Conservation (phyloP, 768 basidiomycete genomes). For the Xanthoconium purpureum region DNA sequence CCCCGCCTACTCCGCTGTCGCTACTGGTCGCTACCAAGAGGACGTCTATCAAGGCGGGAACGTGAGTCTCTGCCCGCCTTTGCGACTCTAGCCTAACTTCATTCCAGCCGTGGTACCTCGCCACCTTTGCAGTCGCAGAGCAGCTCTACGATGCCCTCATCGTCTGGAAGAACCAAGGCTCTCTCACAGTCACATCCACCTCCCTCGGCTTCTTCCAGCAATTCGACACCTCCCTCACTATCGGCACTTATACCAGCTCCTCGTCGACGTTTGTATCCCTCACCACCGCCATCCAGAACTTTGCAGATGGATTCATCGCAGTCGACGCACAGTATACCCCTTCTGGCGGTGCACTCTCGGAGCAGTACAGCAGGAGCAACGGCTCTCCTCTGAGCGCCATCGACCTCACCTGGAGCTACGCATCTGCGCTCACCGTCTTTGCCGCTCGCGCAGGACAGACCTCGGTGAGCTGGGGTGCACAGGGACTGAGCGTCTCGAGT, state of each 20-base stretch:
- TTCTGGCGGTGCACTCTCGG: conserved; percentile 53
- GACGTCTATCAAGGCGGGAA: conserved; percentile 72
- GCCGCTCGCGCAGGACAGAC: conserved; percentile 48
- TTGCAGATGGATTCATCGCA: conserved; percentile 66
- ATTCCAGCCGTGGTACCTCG: conserved; percentile 69
- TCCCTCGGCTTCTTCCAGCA: conserved; percentile 73
- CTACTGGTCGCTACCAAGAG: conserved; percentile 77
- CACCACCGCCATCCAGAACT: conserved; percentile 44
- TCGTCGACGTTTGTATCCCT: conserved; percentile 50
- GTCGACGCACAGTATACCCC: conserved; percentile 63
- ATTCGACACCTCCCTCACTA: conserved; percentile 46
- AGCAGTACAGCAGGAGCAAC: conserved; percentile 53
- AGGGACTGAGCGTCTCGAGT: conserved; percentile 47
- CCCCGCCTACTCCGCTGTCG: conserved; percentile 51
- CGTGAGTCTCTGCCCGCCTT: conserved; percentile 36
- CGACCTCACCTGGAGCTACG: conserved; percentile 79
- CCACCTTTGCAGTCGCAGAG: conserved; percentile 71
- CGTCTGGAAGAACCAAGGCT: conserved; percentile 57
- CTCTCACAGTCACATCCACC: conserved; percentile 50
- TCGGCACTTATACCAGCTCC: conserved; percentile 52
- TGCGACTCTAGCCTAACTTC: background rate
- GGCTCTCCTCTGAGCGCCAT: conserved; percentile 58
- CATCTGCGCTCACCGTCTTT: conserved; percentile 61
- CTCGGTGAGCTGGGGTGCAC: conserved; percentile 64
- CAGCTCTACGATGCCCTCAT: conserved; percentile 72